Conservation (phyloP, 352 stramenopile genomes). For the Phytophthora syringae region DNA sequence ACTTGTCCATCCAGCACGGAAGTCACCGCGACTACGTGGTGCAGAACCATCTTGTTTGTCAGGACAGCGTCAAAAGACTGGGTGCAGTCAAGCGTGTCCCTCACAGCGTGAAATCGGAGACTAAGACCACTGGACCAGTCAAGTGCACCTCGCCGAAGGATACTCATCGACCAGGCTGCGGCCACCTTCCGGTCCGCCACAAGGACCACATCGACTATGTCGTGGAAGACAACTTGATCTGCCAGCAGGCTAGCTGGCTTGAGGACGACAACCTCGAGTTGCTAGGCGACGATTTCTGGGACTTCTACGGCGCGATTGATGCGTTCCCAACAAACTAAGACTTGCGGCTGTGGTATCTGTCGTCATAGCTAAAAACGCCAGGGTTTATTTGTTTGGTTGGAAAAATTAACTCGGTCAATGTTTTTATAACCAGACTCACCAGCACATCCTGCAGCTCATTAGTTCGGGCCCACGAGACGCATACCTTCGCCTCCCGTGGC, state of each 20-base stretch:
- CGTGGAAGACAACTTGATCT: constrained; percentile 83
- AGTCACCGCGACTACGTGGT: constrained; percentile 86
- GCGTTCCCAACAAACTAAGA: constrained; percentile 47
- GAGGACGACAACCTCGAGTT: constrained; percentile 69
- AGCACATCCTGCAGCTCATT: constrained; percentile 7
- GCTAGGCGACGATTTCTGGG: constrained; percentile 84
- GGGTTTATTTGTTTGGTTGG: constrained; percentile 10
- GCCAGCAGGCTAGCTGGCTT: constrained; percentile 64
- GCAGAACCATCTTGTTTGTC: constrained; percentile 83
- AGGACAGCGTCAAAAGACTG: constrained; percentile 71
- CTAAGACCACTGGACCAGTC: constrained; percentile 5
- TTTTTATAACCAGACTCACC: constrained; percentile 10
- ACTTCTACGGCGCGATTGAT: constrained; percentile 78
- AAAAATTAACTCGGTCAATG: constrained; percentile 14
- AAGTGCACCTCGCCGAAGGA: constrained; percentile 44
- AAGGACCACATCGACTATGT: constrained; percentile 87
- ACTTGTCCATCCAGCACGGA: constrained; percentile 80
- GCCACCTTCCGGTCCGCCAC: constrained; percentile 76
- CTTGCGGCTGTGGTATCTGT: neutral
- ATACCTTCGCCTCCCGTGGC: constrained; percentile 24
- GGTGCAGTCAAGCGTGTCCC: constrained; percentile 29
- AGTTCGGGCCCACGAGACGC: constrained; percentile 46
- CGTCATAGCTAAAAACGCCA: constrained; percentile 16
- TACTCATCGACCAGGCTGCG: constrained; percentile 70
- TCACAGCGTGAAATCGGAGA: constrained; percentile 15